Percentiles rank a stretch among this genome's conserved stretches.
Evolutionary conservation across 208 protist species (phyloP).

Genomic region (Naegleria fowleri): DNA sequence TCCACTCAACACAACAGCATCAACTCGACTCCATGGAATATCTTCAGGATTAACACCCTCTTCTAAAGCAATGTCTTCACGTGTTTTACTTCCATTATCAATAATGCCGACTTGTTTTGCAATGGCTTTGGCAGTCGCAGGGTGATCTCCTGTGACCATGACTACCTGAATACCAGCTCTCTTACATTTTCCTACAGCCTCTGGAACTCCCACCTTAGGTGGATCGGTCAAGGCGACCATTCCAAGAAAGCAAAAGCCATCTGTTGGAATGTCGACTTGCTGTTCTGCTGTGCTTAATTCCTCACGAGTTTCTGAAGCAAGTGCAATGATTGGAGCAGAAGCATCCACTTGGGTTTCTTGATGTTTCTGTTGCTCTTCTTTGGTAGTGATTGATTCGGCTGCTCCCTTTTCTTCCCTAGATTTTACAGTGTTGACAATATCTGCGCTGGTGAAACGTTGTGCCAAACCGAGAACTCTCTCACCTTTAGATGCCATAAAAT

Average conservation of each 20-base stretch:
- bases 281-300: neutral
- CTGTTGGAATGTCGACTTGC: neutral
- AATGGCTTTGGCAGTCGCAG: conserved; percentile 71
- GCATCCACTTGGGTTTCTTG: neutral
- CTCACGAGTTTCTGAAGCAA: neutral
- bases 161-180: conserved; percentile 36
- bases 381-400: neutral
- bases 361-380: too few species aligned
- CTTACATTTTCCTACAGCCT: conserved; percentile 43
- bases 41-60: neutral
- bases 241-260: conserved; percentile 64
- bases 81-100: conserved; percentile 1
- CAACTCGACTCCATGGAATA: neutral
- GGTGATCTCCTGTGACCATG: conserved; percentile 84
- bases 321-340: neutral
- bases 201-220: conserved; percentile 59
- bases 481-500: conserved; percentile 46
- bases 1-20: neutral
- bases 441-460: neutral
- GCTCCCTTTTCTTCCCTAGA: neutral
- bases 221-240: conserved; percentile 73
- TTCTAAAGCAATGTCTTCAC: conserved; percentile 40
- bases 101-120: conserved; percentile 66
- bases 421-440: neutral
- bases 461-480: conserved; percentile 60